Base-by-base conservation (phyloP, 192 early-diverging fungal genomes). In the Mortierella alpina region DNA sequence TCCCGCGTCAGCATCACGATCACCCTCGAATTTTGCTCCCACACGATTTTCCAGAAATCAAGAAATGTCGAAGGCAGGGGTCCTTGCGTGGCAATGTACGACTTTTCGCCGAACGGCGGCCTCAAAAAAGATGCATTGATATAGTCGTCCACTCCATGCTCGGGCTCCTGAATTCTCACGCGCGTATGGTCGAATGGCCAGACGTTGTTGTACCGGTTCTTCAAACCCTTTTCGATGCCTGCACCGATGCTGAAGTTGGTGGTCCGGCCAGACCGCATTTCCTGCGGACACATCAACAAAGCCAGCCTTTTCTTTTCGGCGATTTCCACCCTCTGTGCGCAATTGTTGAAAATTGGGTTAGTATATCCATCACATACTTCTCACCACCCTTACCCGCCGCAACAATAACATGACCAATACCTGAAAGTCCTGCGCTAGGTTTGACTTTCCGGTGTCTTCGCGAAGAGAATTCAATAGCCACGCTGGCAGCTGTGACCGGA, bases 21-120 rank as follows among this genome's bases (percentile, higher is more conserved):
- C 4, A 99, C 91, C 0, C 84, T 70, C 7, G 87, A 84, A 42
- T 88, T 82, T 60, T 97, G 94, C 82, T 99, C 96, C 97, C 96
- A 98, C 7, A 96, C 79, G 85, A 98, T 94, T 67, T 90, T 88
- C 97, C 97, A 99, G 82, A 99, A 99, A 81, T 98, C 97, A 40
- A 84, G 77, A 47, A 92, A 88, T 0, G 97, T 98, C n/a, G 88
- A 85, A 11, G 90, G 89, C 40, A 97, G 70, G 15, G 98, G 98
- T n/a, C 95, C 89, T 64, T 90, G 88, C 0, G 89, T 87, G 8
- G 82, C 88, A 39, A 91, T 89, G 45, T 89, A 89, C 6, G 70
- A 60, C 48, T 55, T 77, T 22, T 72, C 8, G 59, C 80, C 63
- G 39, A 65, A 54, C 39, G 79, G 67, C 63, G 87, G 63, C 52